Percentiles rank a stretch among this genome's conserved stretches.
Evolutionary conservation across 1,284 basidiomycete genomes (phyloP).

Genomic region (Melampsora americana): DNA sequence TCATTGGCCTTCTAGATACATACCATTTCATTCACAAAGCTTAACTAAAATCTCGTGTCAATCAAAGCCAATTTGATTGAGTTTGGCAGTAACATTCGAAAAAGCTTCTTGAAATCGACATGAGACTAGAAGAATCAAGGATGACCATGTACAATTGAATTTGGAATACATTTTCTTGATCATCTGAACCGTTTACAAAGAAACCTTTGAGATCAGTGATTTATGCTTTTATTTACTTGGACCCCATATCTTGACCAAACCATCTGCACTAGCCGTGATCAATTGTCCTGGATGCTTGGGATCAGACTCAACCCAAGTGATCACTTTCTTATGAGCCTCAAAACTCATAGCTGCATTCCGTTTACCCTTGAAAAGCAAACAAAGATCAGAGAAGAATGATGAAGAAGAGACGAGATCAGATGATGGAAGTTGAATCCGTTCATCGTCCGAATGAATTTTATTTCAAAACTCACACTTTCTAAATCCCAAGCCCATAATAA

Average conservation of each 20-base stretch:
- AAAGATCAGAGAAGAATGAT: not conserved
- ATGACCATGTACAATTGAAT: too few species aligned
- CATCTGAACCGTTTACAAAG: too few species aligned
- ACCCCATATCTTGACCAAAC: constrained; percentile 50
- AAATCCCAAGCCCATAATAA: constrained; percentile 87
- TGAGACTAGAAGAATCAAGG: too few species aligned
- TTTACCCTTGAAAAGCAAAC: constrained; percentile 60
- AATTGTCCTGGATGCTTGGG: constrained; percentile 75
- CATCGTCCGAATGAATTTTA: not conserved
- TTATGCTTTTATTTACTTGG: not conserved
- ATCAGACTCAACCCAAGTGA: constrained; percentile 87
- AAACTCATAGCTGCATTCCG: constrained; percentile 63
- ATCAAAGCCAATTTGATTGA: too few species aligned
- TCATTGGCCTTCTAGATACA: too few species aligned
- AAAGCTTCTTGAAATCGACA: too few species aligned
- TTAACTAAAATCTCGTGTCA: too few species aligned
- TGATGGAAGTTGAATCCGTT: not conserved
- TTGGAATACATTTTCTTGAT: too few species aligned
- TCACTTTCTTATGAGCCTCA: constrained; percentile 74
- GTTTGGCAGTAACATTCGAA: too few species aligned
- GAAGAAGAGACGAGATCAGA: not conserved
- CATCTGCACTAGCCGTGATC: constrained; percentile 75
- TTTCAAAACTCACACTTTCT: constrained; percentile 65
- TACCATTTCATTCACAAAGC: too few species aligned
- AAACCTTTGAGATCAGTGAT: too few species aligned